phyloP scores from a whole-genome alignment of 495 filamentous ascomycete genomes.

The Astrothelium subdiscretum region DNA sequence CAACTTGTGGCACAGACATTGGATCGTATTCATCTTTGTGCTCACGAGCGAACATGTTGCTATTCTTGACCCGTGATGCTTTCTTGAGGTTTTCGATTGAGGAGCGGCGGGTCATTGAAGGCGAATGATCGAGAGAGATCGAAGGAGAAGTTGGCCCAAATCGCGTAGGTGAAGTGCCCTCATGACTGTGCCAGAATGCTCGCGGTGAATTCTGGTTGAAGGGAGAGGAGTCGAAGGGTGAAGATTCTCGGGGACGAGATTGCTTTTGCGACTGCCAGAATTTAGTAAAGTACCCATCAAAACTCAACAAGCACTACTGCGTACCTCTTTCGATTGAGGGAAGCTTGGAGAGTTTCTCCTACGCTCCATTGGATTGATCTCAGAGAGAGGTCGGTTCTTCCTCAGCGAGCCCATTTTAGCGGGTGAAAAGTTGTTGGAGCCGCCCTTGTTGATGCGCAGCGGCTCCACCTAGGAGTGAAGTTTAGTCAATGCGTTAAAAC shows the following conservation, averaged over 20 bases:
- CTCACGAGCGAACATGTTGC: constrained; percentile 85
- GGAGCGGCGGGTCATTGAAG: constrained; percentile 60
- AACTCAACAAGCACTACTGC: neutral
- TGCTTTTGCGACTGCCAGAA: neutral
- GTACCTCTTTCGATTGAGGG: constrained; percentile 30
- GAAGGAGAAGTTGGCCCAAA: constrained; percentile 50
- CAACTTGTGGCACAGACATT: constrained; percentile 55
- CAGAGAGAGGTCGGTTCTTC: constrained; percentile 26
- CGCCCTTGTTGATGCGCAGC: constrained; percentile 30
- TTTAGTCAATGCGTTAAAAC: neutral
- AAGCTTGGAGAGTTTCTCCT: constrained; percentile 34
- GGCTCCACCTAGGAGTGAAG: constrained; percentile 25
- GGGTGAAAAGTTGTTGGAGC: constrained; percentile 16
- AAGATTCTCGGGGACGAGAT: constrained; percentile 30
- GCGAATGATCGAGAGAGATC: constrained; percentile 47
- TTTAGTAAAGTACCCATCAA: neutral
- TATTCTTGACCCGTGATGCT: constrained; percentile 90
- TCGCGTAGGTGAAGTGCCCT: constrained; percentile 46
- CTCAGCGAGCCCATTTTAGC: constrained; percentile 18
- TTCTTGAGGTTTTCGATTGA: constrained; percentile 90
- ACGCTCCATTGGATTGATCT: constrained; percentile 27
- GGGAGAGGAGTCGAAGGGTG: constrained; percentile 48
- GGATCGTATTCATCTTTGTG: constrained; percentile 85
- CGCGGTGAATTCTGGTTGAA: constrained; percentile 42
- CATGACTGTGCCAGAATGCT: constrained; percentile 75